A percentile compares a stretch with the other conserved stretches of the same genome.
These are phyloP conservation scores for Butyriboletus loyo DNA, from an alignment of 768 basidiomycete species.

Conservation along the genomic window DNA sequence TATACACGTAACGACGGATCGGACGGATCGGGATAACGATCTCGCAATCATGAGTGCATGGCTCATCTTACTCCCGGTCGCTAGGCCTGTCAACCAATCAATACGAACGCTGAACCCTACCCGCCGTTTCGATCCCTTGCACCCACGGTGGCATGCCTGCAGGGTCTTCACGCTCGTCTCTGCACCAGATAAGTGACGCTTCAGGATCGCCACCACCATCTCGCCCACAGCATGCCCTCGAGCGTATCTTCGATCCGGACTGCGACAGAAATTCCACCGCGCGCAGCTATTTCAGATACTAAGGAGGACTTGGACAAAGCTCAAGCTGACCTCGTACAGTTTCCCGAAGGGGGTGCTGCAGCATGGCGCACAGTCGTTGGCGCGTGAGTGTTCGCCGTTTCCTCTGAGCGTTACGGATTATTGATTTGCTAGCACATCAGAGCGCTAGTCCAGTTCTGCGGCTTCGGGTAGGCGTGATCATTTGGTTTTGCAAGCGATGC, in stretches of 20 bases:
- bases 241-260: slow-evolving; percentile 3
- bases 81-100: background rate
- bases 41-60: background rate
- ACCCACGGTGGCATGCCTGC: background rate
- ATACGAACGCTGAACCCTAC: background rate
- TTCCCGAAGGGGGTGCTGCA: slow-evolving; percentile 29
- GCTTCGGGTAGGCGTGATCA: slow-evolving; percentile 27
- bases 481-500: background rate
- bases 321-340: slow-evolving; percentile 2
- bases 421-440: slow-evolving; percentile 10
- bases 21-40: background rate
- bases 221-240: slow-evolving; percentile 4
- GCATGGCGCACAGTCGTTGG: slow-evolving; percentile 29
- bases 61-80: background rate
- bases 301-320: too few relatives aligned
- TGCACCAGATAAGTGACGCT: background rate
- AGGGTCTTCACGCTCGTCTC: background rate
- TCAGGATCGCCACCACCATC: background rate
- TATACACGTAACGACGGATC: too few relatives aligned
- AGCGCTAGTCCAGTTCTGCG: slow-evolving; percentile 31
- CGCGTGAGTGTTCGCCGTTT: slow-evolving; percentile 11
- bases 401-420: background rate
- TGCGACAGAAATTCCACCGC: background rate
- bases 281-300: background rate
- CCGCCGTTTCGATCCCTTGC: background rate